These are phyloP conservation scores for Dichomitus squalens DNA, from an alignment of 1,284 basidiomycete genomes.

Conservation along the genomic window DNA sequence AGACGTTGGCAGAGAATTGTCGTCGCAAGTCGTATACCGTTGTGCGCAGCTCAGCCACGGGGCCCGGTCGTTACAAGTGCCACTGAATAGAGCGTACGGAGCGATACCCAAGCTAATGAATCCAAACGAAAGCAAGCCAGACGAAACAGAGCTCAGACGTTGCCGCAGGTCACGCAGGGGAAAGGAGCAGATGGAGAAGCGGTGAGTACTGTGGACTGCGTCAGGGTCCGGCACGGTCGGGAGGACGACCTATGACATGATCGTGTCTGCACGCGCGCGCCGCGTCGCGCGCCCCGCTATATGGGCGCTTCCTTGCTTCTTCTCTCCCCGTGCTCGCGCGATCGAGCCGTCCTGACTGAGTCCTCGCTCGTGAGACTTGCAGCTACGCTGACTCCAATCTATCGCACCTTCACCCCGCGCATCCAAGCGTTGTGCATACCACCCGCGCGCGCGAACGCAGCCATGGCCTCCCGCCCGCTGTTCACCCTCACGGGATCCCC, in stretches of 20 bases:
- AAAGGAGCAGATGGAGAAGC: background rate
- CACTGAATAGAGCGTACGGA: background rate
- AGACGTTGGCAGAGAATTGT: background rate
- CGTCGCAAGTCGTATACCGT: background rate
- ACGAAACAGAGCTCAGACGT: background rate
- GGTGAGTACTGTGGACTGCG: background rate
- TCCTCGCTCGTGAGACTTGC: background rate
- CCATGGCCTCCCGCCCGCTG: constrained; percentile 10
- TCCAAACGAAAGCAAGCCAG: background rate
- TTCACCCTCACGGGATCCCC: constrained; percentile 3
- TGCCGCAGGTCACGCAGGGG: background rate
- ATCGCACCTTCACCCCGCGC: constrained; percentile 9
- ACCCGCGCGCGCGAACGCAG: background rate
- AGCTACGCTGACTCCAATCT: constrained; percentile 4
- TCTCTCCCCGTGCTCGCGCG: background rate
- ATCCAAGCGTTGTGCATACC: constrained; percentile 3
- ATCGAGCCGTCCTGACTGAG: too few relatives aligned
- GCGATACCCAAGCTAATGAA: background rate
- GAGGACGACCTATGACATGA: background rate
- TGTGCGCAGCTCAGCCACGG: background rate
- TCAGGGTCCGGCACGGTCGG: background rate
- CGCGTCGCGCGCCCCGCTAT: constrained; percentile 8
- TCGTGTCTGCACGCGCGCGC: constrained; percentile 7
- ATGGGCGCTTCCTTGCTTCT: constrained; percentile 2
- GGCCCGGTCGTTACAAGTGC: background rate